Base-by-base conservation (phyloP, 2,329 filamentous ascomycete species). In the Fusarium sp. region DNA sequence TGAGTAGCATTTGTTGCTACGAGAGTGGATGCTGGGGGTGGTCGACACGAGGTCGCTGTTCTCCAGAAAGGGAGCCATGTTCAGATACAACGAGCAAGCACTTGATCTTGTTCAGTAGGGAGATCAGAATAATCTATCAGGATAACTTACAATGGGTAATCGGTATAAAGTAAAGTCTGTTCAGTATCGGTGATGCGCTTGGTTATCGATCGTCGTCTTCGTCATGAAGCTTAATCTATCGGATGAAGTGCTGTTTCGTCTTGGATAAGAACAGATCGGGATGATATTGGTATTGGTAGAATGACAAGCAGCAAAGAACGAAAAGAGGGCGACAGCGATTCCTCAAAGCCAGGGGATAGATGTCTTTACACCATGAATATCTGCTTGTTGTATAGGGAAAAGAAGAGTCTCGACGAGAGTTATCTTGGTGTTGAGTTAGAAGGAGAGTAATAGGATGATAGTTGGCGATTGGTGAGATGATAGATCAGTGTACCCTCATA, bases 1-100 rank as follows among this genome's bases (percentile, higher is more conserved):
- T 13, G 80, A 77, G 4, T 69, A 62, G 63, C 78, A 82, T 10
- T 57, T 40, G 11, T 59, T 43, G 20, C 46, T 18, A 14, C 63
- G 66, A 20, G 20, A 30, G 8, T 27, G 20, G 28, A 57, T 27
- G 7, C 9, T 40, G 14, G 43, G 32, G 8, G 5, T 3, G 11
- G 13, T 25, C 7, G 23, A 53, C 41, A 20, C 37, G 20, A 37
- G 7, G 16, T 16, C 21, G 41, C 7, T 7, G 7, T 27, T 16
- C 14, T 30, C 30, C 18, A 8, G 16, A 23, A 28, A 10, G 8
- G 55, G 46, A 12, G 28, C 21, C 37, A 48, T 50, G 7, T 13
- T 7, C 18, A n/a, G 10, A 12, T 16, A 16, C 25, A 10, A n/a
- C 6, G 7, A 51, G 23, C 4, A 42, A 37, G 9, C 14, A n/a